Base-by-base conservation (phyloP, 208 protist genomes). In the Zelonia costaricensis region DNA sequence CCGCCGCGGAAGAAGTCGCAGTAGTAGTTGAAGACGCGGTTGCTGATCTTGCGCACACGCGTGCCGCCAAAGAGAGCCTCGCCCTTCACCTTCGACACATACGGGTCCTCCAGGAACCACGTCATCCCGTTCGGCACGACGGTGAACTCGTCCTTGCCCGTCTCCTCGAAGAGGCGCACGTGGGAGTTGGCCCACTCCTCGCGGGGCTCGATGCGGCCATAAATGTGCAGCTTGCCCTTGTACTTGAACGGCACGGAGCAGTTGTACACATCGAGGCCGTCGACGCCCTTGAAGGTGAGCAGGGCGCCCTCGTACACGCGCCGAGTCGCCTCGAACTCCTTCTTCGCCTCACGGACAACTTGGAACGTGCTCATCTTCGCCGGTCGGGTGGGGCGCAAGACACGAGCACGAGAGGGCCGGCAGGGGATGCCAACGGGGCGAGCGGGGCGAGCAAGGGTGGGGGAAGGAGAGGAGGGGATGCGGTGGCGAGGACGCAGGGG, bases 181-280 rank as follows among this genome's bases (percentile, higher is more conserved):
- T 75, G 65, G 28, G 78, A 85, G 52, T 45, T 47, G 4, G 78
- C 78, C 78, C 78, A 85, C 56, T 76, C 62, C 15, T 73, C 65
- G 43, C 69, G 75, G 36, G 57, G 43, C 62, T 85, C 78, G 16
- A 85, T 55, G 43, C 79, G 79, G 22, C 79, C 79, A 48, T 72
- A 85, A 39, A 85, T 80, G 71, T 85, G 71, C 30, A 25, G 27
- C 62, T 72, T 77, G 22, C 79, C 79, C 38, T 69, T 60, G 74
- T 82, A 85, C 27, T 20, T 28, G 62, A 85, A 85, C 2, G 79
- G 79, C 10, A 82, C 71, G 30, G 79, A 85, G 55, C 74, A 81
- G 64, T 85, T 85, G 66, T 85, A 85, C 40, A 85, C 79, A 51
- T 85, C 79, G 18, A 43, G 58, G 12, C 74, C 79, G n/a, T 81